These are phyloP conservation scores for Magnolia sinica DNA, from an alignment of 164 flowering plant species.

Conservation along the genomic window DNA sequence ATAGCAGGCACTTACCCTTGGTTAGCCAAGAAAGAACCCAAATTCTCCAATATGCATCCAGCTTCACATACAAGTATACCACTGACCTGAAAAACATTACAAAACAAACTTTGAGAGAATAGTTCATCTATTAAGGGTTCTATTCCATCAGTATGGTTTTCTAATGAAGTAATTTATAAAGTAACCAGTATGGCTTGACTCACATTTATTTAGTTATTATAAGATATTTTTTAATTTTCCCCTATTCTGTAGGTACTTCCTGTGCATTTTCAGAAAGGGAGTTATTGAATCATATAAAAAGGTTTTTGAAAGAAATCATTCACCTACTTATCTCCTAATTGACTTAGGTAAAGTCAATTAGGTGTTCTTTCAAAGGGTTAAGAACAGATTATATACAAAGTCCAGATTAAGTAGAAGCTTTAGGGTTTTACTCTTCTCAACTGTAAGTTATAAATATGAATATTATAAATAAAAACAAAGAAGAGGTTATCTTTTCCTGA, in stretches of 20 bases:
- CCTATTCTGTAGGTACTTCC: not conserved
- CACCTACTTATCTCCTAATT: not conserved
- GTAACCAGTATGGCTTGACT: too few species aligned
- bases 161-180: too few species aligned
- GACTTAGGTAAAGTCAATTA: not conserved
- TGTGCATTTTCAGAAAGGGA: not conserved
- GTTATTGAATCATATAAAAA: not conserved
- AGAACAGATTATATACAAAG: not conserved
- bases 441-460: not conserved
- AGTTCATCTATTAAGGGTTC: not conserved
- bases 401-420: not conserved
- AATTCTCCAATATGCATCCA: constrained; percentile 93
- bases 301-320: not conserved
- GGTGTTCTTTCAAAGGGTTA: too few species aligned
- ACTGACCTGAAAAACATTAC: constrained; percentile 55
- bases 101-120: constrained; percentile 10
- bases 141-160: too few species aligned
- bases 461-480: too few species aligned
- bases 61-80: constrained; percentile 97
- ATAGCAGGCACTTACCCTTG: constrained; percentile 54
- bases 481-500: too few species aligned
- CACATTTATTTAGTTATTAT: not conserved
- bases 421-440: not conserved
- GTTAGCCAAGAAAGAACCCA: constrained; percentile 66
- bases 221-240: not conserved